Percentiles rank a stretch among this genome's conserved stretches.
Conservation (phyloP, 2,329 filamentous ascomycete species). For the Pseudocercospora vitis region DNA sequence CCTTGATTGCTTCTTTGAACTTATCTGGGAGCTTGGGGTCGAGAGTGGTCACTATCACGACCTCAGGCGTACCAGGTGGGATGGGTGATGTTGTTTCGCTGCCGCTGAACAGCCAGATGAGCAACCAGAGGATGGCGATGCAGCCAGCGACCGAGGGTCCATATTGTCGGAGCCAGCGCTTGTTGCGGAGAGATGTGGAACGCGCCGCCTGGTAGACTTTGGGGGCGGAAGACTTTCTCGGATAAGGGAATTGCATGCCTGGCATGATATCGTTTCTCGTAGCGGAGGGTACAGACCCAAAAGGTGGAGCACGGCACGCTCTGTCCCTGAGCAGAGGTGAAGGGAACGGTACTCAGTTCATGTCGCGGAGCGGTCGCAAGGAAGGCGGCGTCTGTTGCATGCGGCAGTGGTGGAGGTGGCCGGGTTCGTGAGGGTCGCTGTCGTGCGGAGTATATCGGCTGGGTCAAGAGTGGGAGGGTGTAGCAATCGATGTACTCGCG, state of each 20-base stretch:
- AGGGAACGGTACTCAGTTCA: background rate
- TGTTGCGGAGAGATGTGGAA: constrained; percentile 45
- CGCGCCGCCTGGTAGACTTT: constrained; percentile 65
- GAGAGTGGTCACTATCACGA: constrained; percentile 82
- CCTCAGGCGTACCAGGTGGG: constrained; percentile 50
- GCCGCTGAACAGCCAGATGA: constrained; percentile 34
- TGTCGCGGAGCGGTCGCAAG: no score
- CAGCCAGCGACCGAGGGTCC: constrained; percentile 49
- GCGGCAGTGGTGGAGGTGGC: no score
- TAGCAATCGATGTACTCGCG: no score
- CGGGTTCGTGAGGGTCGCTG: constrained; percentile 4
- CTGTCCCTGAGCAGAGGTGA: background rate
- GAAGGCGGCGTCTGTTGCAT: no score
- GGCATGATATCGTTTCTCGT: constrained; percentile 24
- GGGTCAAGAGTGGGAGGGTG: no score
- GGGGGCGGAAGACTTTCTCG: constrained; percentile 77
- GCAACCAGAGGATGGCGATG: constrained; percentile 32
- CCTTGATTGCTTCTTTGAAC: constrained; percentile 72
- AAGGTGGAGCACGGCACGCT: background rate
- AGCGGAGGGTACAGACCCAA: background rate
- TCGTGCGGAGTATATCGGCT: background rate
- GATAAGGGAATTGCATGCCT: constrained; percentile 83
- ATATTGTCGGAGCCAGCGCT: constrained; percentile 33
- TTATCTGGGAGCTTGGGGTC: constrained; percentile 65
- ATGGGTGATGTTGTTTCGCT: constrained; percentile 9